These are phyloP conservation scores for Simplicillium aogashimaense DNA, from an alignment of 2,329 filamentous ascomycete genomes.

Conservation along the genomic window DNA sequence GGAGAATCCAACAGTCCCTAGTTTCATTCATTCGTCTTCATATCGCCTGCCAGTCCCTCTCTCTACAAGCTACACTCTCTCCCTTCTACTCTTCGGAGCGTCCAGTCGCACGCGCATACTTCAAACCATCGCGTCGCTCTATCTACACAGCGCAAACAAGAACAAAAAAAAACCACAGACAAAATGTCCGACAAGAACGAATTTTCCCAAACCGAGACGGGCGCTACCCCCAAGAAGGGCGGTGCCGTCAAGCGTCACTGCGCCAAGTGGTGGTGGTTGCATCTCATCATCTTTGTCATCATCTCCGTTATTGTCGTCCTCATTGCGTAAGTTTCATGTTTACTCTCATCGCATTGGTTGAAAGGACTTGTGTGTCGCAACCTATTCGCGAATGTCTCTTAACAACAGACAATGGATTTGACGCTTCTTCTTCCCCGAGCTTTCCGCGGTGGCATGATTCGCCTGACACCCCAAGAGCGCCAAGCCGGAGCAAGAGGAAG, in stretches of 20 bases:
- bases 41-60: conserved; percentile 1
- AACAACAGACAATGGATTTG: no score
- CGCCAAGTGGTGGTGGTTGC: conserved; percentile 51
- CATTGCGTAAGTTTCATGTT: conserved; percentile 41
- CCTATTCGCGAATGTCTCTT: no score
- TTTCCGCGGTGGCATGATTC: no score
- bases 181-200: conserved; percentile 28
- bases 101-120: conserved; percentile 1
- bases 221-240: conserved; percentile 21
- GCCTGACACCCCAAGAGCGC: no score
- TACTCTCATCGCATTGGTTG: no score
- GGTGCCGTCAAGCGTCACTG: conserved; percentile 35
- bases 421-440: no score
- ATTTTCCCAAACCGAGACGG: conserved; percentile 23
- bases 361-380: no score
- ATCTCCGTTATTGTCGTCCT: conserved; percentile 45
- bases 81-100: background rate
- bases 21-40: background rate
- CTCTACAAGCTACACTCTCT: background rate
- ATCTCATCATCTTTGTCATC: conserved; percentile 39
- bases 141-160: no score
- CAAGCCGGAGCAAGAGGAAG: no score
- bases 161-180: conserved; percentile 2
- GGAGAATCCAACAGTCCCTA: no score
- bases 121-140: background rate